These are phyloP conservation scores for Fraxinus cuspidata DNA, from an alignment of 257 asterid genomes.

Conservation along the genomic window DNA sequence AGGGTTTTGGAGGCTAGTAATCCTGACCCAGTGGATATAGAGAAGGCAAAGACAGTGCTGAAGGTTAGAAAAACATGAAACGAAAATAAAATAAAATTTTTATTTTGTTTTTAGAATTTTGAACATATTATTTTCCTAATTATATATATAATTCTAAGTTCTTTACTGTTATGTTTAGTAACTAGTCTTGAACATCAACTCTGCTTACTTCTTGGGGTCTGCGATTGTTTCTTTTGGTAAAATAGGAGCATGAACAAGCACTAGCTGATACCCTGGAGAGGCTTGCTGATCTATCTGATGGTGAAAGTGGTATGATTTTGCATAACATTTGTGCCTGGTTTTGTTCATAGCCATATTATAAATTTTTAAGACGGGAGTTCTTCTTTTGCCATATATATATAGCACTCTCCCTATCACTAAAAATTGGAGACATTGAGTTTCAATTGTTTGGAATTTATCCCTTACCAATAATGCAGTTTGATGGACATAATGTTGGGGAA, in stretches of 20 bases:
- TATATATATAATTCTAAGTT: neutral
- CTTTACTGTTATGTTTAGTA: neutral
- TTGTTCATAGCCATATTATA: neutral
- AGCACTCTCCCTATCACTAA: neutral
- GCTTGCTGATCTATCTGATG: slow-evolving; percentile 34
- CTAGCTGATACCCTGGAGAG: slow-evolving; percentile 28
- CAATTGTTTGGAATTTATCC: too few species aligned
- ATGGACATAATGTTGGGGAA: too few species aligned
- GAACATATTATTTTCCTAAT: neutral
- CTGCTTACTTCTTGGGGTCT: neutral
- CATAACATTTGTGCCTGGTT: neutral
- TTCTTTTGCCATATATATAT: neutral
- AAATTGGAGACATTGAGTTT: neutral
- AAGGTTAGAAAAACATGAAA: slow-evolving; percentile 34
- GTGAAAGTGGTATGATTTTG: slow-evolving; percentile 34
- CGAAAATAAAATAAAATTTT: neutral
- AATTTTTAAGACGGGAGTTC: neutral
- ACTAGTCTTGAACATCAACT: neutral
- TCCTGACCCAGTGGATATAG: slow-evolving; percentile 57
- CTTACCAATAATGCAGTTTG: neutral
- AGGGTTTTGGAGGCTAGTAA: slow-evolving; percentile 50
- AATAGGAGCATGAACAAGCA: slow-evolving; percentile 36
- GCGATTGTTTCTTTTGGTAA: neutral
- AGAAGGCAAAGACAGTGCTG: slow-evolving; percentile 63
- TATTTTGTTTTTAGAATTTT: neutral